Evolutionary conservation across 306 rosid genomes (phyloP).

Genomic region (Lathyrus sativus): DNA sequence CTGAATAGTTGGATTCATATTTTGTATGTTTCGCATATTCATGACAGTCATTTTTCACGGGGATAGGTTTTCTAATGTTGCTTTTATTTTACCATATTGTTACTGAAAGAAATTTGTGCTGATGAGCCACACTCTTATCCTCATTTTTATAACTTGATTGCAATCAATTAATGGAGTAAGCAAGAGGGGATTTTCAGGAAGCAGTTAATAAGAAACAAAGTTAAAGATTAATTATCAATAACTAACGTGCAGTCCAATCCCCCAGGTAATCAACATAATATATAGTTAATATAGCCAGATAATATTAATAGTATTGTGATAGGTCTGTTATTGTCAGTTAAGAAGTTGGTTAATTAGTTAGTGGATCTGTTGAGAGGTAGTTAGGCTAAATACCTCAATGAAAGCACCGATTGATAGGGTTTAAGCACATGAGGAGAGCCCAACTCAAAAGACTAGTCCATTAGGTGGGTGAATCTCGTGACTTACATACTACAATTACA

Average conservation of each 20-base stretch:
- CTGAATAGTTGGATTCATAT: background rate
- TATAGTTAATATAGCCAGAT: background rate
- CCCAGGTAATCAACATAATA: background rate
- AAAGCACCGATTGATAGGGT: no score
- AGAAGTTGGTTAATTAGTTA: no score
- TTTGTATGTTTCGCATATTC: constrained; percentile 22
- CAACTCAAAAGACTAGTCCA: no score
- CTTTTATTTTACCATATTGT: constrained; percentile 22
- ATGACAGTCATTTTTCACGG: constrained; percentile 3
- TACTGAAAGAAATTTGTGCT: constrained; percentile 12
- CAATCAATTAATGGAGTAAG: constrained; percentile 13
- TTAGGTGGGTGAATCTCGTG: no score
- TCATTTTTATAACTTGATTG: constrained; percentile 14
- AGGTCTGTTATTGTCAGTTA: no score
- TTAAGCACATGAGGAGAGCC: no score
- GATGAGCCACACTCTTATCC: background rate
- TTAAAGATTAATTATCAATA: background rate
- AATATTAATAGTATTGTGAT: background rate
- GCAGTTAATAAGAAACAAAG: constrained; percentile 8
- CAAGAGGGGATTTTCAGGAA: background rate
- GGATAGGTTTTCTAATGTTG: constrained; percentile 14
- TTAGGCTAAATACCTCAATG: no score
- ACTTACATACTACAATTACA: no score
- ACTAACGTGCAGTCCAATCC: constrained; percentile 2
- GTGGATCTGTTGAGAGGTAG: no score